These are phyloP conservation scores for Rhizophagus prolifer DNA, from an alignment of 192 early-diverging fungal genomes.

Conservation along the genomic window DNA sequence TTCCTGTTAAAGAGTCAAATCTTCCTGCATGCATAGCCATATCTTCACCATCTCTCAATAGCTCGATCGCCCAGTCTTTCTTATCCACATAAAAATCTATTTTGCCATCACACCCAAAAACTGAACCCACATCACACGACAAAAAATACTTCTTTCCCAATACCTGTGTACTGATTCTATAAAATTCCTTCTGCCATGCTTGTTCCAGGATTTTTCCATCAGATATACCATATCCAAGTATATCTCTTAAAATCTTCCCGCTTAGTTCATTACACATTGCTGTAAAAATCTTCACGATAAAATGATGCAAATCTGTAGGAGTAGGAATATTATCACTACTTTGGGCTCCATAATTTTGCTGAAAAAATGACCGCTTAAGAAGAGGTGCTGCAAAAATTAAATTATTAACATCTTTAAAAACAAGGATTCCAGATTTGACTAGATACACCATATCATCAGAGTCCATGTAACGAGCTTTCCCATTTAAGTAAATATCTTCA, in stretches of 20 bases:
- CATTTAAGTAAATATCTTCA: slow-evolving; percentile 4
- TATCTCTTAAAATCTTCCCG: background rate
- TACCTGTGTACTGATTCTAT: slow-evolving; percentile 8
- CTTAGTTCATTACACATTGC: background rate
- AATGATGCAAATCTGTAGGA: background rate
- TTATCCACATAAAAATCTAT: slow-evolving; percentile 38
- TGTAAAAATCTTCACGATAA: background rate
- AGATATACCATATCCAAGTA: slow-evolving; percentile 2
- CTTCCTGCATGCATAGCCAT: slow-evolving; percentile 20
- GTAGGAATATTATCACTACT: background rate
- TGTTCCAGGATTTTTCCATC: background rate
- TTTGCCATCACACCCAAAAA: slow-evolving; percentile 33
- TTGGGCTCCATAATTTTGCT: background rate
- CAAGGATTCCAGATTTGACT: background rate
- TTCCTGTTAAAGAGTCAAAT: slow-evolving; percentile 1
- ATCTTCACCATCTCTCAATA: slow-evolving; percentile 34
- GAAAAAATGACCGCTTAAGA: background rate
- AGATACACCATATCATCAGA: background rate
- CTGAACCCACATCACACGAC: slow-evolving; percentile 36
- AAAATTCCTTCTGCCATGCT: slow-evolving; percentile 20
- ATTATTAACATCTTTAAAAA: background rate
- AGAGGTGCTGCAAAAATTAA: background rate
- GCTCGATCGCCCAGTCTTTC: slow-evolving; percentile 36
- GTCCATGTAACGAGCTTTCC: background rate
- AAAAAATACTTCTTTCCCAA: slow-evolving; percentile 5